Percentiles rank a stretch among this genome's conserved stretches.
These are phyloP conservation scores for Fusarium chlamydosporum DNA, from an alignment of 2,329 filamentous ascomycete genomes.

Conservation along the genomic window DNA sequence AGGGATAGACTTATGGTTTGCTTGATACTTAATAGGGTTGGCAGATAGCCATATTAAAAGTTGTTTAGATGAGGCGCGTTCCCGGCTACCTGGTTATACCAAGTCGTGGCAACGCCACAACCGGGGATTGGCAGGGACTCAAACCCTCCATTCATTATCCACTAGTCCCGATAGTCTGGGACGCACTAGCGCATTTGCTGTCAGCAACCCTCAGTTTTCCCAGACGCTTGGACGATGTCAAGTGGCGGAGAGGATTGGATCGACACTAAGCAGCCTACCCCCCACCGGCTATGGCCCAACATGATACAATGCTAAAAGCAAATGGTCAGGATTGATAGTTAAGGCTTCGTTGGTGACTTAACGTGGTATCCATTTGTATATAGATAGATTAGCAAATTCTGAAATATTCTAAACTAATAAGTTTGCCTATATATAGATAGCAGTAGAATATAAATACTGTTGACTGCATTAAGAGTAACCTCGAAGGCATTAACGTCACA, in stretches of 20 bases:
- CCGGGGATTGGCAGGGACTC: slow-evolving; percentile 3
- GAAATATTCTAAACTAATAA: slow-evolving; percentile 1
- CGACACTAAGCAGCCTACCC: neutral
- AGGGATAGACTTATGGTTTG: slow-evolving; percentile 2
- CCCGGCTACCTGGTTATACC: slow-evolving; percentile 11
- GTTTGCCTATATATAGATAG: neutral
- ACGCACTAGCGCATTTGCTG: neutral
- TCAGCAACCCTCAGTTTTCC: neutral
- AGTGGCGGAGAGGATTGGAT: neutral
- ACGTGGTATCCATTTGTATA: neutral
- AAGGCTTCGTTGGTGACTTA: slow-evolving; percentile 6
- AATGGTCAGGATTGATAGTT: neutral
- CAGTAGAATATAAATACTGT: neutral
- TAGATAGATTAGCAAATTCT: neutral
- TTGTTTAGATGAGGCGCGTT: slow-evolving; percentile 4
- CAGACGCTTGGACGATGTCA: neutral
- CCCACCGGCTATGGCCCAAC: neutral
- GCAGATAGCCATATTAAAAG: slow-evolving; percentile 7
- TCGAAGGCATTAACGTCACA: neutral
- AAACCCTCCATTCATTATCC: slow-evolving; percentile 4
- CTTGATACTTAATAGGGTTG: slow-evolving; percentile 3
- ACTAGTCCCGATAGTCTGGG: slow-evolving; percentile 4
- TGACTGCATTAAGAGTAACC: neutral
- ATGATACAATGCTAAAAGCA: slow-evolving; percentile 1
- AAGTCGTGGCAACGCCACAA: neutral